These are phyloP conservation scores for Echria macrotheca DNA, from an alignment of 495 filamentous ascomycete species.

Conservation along the genomic window DNA sequence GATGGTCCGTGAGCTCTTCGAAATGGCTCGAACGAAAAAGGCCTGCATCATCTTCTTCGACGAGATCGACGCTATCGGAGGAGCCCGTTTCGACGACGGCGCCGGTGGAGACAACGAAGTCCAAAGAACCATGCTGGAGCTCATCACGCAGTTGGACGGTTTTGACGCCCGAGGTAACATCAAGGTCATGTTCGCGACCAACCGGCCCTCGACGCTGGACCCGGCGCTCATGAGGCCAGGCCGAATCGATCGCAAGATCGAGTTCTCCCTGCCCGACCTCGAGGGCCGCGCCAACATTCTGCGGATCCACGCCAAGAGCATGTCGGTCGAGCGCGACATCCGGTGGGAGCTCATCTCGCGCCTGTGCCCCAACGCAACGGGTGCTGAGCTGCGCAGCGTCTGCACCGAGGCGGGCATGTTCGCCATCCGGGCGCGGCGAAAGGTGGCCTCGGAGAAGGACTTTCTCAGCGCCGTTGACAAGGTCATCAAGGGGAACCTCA, in stretches of 20 bases:
- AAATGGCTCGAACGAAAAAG: conserved; percentile 99
- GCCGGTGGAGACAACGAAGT: conserved; percentile 98
- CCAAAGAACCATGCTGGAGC: conserved; percentile 97
- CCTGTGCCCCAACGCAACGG: conserved; percentile 93
- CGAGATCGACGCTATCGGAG: conserved; percentile 96
- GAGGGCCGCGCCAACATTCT: conserved; percentile 97
- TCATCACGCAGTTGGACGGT: conserved; percentile 96
- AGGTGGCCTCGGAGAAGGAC: conserved; percentile 99
- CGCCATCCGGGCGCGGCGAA: conserved; percentile 90
- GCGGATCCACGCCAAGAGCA: conserved; percentile 97
- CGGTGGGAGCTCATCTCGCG: conserved; percentile 97
- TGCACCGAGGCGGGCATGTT: conserved; percentile 99
- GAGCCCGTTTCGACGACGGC: conserved; percentile 97
- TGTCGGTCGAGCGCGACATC: conserved; percentile 98
- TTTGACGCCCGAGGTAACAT: conserved; percentile 98
- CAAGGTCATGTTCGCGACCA: conserved; percentile 99
- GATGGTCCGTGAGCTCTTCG: conserved; percentile 98
- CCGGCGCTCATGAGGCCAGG: conserved; percentile 95
- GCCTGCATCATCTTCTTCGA: conserved; percentile 99
- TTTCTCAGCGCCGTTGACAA: conserved; percentile 97
- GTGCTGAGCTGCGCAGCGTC: conserved; percentile 88
- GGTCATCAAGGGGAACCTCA: conserved; percentile 98
- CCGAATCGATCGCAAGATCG: conserved; percentile 97
- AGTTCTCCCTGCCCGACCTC: conserved; percentile 93
- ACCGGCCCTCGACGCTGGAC: conserved; percentile 91